These are phyloP conservation scores for Wallacemonas sp. DNA, from an alignment of 208 protist genomes.

Conservation along the genomic window DNA sequence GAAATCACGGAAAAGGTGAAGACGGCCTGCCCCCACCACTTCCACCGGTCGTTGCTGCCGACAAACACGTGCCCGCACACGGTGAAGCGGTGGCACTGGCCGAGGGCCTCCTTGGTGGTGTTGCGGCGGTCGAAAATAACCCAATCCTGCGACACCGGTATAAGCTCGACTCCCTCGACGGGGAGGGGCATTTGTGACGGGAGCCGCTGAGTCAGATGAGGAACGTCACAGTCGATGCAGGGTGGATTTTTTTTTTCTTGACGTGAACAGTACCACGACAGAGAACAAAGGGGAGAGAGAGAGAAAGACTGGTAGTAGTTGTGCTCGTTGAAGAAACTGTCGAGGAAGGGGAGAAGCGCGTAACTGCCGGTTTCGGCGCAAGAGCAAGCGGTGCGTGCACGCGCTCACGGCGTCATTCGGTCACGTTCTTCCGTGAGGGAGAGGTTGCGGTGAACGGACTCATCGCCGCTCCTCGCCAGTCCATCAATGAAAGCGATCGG, in stretches of 20 bases:
- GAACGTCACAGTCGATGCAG: no score
- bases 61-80: conserved; percentile 37
- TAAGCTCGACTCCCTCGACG: background rate
- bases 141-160: background rate
- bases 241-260: background rate
- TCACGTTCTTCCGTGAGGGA: no score
- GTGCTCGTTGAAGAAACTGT: no score
- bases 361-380: no score
- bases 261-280: background rate
- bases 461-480: no score
- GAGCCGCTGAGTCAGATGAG: no score
- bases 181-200: background rate
- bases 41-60: conserved; percentile 40
- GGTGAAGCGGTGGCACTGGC: conserved; percentile 23
- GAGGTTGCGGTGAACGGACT: no score
- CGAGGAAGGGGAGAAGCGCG: no score
- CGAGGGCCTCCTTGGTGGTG: conserved; percentile 38
- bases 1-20: conserved; percentile 54
- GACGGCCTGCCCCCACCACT: conserved; percentile 31
- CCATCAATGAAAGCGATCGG: no score
- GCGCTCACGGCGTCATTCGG: no score
- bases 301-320: background rate
- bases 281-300: background rate
- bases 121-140: conserved; percentile 36
- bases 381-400: no score